Evolutionary conservation across 345 rosid genomes (phyloP).

Genomic region (Pelargonium nanum): DNA sequence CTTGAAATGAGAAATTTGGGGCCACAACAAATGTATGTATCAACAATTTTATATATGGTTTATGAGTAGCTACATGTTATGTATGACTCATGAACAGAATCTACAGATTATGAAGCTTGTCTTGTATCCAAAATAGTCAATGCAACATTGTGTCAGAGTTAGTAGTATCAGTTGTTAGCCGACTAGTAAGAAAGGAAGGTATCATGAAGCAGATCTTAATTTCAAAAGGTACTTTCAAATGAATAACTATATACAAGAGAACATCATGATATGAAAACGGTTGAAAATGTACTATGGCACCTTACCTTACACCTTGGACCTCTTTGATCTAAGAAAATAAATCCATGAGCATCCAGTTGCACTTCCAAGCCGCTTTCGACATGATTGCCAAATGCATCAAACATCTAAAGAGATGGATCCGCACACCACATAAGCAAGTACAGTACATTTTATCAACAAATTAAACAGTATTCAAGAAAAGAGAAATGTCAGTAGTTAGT

Average conservation of each 20-base stretch:
- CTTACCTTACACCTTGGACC: constrained; percentile 34
- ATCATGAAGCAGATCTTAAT: neutral
- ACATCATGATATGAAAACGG: neutral
- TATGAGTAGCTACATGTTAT: neutral
- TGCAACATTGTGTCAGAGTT: neutral
- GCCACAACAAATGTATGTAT: too few relatives aligned
- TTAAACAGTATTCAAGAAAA: too few relatives aligned
- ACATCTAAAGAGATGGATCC: constrained; percentile 24
- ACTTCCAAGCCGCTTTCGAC: constrained; percentile 32
- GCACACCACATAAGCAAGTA: constrained; percentile 1
- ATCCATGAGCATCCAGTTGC: constrained; percentile 32
- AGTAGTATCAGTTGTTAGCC: neutral
- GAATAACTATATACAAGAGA: neutral
- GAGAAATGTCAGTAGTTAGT: too few relatives aligned
- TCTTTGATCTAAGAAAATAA: constrained; percentile 20
- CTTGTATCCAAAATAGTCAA: too few relatives aligned
- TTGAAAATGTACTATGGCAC: constrained; percentile 1
- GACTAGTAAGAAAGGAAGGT: neutral
- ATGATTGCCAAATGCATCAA: constrained; percentile 52
- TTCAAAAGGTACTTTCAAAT: too few relatives aligned
- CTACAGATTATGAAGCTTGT: too few relatives aligned
- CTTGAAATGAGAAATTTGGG: too few relatives aligned
- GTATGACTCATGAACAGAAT: neutral
- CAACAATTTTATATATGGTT: neutral
- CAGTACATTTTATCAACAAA: neutral